Percentiles rank a stretch among this genome's conserved stretches.
Conservation (phyloP, 352 stramenopile species). For the Phytophthora podocarpi region DNA sequence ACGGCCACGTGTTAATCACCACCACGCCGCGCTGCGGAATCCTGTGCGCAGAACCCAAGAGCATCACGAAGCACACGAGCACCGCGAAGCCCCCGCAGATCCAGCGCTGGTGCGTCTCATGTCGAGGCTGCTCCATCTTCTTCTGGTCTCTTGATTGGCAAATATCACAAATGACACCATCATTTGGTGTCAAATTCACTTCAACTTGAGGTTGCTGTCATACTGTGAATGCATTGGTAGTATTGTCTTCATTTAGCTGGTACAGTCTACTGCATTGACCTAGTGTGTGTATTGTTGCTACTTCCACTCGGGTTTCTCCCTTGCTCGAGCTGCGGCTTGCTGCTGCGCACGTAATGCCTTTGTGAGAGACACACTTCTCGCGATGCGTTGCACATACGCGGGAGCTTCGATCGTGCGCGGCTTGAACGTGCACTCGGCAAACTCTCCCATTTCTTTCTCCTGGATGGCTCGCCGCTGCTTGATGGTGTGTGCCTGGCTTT, state of each 20-base stretch:
- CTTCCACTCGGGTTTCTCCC: conserved; percentile 74
- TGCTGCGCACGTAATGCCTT: conserved; percentile 72
- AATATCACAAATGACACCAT: conserved; percentile 1
- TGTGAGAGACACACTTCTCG: conserved; percentile 70
- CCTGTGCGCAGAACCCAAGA: conserved; percentile 32
- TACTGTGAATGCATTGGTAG: too few species aligned
- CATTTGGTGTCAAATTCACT: neutral
- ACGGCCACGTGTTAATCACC: conserved; percentile 88
- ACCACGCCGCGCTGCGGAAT: conserved; percentile 43
- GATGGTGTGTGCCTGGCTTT: conserved; percentile 70
- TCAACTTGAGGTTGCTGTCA: neutral
- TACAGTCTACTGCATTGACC: too few species aligned
- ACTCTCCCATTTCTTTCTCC: conserved; percentile 84
- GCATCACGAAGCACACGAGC: conserved; percentile 36
- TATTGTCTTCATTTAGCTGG: too few species aligned
- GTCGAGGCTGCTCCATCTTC: conserved; percentile 28
- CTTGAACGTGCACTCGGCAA: conserved; percentile 87
- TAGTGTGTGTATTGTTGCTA: conserved; percentile 33
- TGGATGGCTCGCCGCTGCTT: conserved; percentile 78
- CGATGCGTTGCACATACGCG: conserved; percentile 86
- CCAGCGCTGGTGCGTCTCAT: conserved; percentile 37
- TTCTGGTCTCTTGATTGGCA: neutral
- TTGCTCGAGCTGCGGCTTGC: conserved; percentile 38
- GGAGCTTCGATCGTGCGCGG: conserved; percentile 82
- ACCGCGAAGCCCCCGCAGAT: conserved; percentile 38